Evolutionary conservation across 73 alveolate genomes (phyloP), one percentile per base, ranked within the genome.

Genomic region (Effrenium voratum): DNA sequence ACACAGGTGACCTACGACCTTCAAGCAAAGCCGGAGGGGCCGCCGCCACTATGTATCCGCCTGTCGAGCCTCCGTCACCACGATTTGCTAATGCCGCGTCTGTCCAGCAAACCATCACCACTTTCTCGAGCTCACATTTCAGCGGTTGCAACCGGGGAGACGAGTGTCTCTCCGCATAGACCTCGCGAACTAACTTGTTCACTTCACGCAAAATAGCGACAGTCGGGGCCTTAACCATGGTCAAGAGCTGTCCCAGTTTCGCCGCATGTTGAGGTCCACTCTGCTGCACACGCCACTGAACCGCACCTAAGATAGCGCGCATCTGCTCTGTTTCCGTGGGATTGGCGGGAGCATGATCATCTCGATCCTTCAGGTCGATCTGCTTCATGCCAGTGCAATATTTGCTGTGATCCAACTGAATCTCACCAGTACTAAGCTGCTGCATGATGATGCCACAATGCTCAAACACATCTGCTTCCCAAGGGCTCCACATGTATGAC

Each of bases 1-100:
- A 26, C 28, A 79, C 15, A 28, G 90, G 90, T 3, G 70, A 3
- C 44, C 30, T n/a, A 1, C 2, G 30, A 28, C 90, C 90, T 3
- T 46, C 30, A 26, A 79, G 2, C 3, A 79, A 45, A n/a, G 5
- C 15, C 5, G 90, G 90, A 28, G 26, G 28, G 16, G 70, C 43
- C 1, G 90, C 90, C 3, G 90, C 90, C 0, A 79, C 44, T 30
- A 79, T 44, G 30, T 45, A 79, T 13, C 90, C 90, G 28, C 90
- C 90, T 28, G 90, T 79, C 34, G 46, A 26, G 43, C 90, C 44
- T 5, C 13, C 28, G 45, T 79, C 90, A 6, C 12, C 3, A 45
- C 90, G 90, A 12, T 79, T 79, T 2, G 90, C 90, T 26, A 45
- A 36, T 45, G 90, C 90, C 12, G 70, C 90, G 26, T 79, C 90